phyloP scores from a whole-genome alignment of 257 asterid species.

The Solanum gracilifrons region DNA sequence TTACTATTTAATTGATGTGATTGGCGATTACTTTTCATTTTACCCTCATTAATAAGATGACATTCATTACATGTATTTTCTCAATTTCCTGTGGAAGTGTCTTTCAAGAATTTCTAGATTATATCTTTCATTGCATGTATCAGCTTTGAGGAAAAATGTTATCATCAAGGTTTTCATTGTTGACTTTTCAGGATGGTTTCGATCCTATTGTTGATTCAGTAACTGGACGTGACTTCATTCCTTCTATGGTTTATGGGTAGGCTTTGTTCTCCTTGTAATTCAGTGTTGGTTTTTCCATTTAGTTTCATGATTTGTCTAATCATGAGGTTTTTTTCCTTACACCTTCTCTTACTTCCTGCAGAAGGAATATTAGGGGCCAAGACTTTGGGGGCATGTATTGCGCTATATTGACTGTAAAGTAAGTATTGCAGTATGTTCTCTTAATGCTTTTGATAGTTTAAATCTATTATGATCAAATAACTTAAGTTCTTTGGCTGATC shows the following conservation, averaged over 20 bases:
- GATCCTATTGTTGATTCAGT: slow-evolving; percentile 91
- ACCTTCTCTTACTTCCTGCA: slow-evolving; percentile 12
- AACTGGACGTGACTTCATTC: slow-evolving; percentile 96
- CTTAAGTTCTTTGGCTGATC: slow-evolving; percentile 6
- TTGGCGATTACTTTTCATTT: neutral
- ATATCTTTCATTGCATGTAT: neutral
- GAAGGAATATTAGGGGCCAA: slow-evolving; percentile 95
- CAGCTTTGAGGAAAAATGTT: neutral
- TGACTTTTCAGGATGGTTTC: slow-evolving; percentile 66
- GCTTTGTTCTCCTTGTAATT: slow-evolving; percentile 7
- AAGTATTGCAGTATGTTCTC: neutral
- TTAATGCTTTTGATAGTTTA: neutral
- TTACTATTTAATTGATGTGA: neutral
- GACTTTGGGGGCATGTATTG: slow-evolving; percentile 96
- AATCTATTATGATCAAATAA: neutral
- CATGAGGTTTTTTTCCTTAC: neutral
- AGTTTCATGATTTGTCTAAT: neutral
- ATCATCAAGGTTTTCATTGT: neutral
- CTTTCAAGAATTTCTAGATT: neutral
- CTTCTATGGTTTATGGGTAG: slow-evolving; percentile 96
- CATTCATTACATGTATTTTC: neutral
- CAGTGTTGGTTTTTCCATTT: neutral
- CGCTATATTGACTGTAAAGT: slow-evolving; percentile 86
- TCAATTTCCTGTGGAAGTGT: neutral
- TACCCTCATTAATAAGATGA: neutral